Evolutionary conservation across 352 stramenopile genomes (phyloP).

Genomic region (Albugo candida): DNA sequence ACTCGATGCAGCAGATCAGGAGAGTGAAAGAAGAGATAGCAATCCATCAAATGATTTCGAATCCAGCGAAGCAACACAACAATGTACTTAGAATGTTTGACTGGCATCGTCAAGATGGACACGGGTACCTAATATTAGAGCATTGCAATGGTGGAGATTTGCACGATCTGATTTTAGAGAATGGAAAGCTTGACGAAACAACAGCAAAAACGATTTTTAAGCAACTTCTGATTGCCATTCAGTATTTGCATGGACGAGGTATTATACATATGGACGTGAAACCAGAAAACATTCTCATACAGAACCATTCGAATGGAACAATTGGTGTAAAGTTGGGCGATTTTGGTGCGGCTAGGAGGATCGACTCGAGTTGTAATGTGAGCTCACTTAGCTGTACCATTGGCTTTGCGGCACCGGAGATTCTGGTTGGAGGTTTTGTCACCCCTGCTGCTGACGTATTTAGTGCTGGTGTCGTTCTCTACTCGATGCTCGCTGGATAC

Average conservation of each 20-base stretch:
- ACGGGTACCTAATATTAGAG: constrained; percentile 39
- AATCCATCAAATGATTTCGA: constrained; percentile 45
- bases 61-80: constrained; percentile 30
- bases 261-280: constrained; percentile 67
- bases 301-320: background rate
- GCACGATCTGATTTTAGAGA: constrained; percentile 19
- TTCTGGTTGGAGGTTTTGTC: constrained; percentile 25
- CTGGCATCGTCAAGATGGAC: constrained; percentile 38
- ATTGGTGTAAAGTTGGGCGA: constrained; percentile 24
- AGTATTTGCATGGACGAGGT: constrained; percentile 30
- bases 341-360: constrained; percentile 36
- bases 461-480: constrained; percentile 47
- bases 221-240: constrained; percentile 25
- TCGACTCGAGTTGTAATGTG: background rate
- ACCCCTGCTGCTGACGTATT: constrained; percentile 56
- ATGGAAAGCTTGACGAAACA: constrained; percentile 27
- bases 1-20: constrained; percentile 22
- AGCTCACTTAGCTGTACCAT: constrained; percentile 35
- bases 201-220: constrained; percentile 28
- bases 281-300: constrained; percentile 63
- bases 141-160: constrained; percentile 41
- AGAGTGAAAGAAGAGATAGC: constrained; percentile 38
- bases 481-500: constrained; percentile 40
- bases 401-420: constrained; percentile 54
- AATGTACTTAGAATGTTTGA: constrained; percentile 47